These are phyloP conservation scores for Trametes coccinea DNA, from an alignment of 768 basidiomycete genomes.

Conservation along the genomic window DNA sequence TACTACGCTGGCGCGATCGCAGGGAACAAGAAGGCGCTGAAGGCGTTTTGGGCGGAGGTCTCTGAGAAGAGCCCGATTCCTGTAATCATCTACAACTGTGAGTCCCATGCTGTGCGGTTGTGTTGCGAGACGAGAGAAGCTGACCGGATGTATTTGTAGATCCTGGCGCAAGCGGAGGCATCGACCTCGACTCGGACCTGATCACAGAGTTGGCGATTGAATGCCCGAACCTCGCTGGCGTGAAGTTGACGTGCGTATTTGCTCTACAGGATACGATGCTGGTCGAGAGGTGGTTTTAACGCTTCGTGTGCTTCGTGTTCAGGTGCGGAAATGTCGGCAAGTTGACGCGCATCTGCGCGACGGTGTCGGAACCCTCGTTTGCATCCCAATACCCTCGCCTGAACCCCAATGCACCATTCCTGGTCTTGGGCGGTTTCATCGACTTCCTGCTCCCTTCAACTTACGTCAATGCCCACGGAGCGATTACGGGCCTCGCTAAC, in stretches of 20 bases:
- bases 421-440: constrained; percentile 82
- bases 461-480: constrained; percentile 78
- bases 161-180: constrained; percentile 85
- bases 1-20: constrained; percentile 82
- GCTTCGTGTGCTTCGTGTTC: constrained; percentile 16
- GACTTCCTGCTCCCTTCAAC: constrained; percentile 80
- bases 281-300: background rate
- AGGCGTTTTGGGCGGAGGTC: constrained; percentile 77
- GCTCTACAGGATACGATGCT: background rate
- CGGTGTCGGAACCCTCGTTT: constrained; percentile 61
- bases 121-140: background rate
- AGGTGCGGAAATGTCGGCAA: constrained; percentile 94
- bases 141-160: constrained; percentile 41
- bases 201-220: constrained; percentile 77
- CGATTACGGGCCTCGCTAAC: constrained; percentile 89
- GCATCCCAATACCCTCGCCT: constrained; percentile 62
- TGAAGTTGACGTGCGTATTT: constrained; percentile 70
- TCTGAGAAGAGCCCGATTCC: constrained; percentile 81
- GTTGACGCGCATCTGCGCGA: constrained; percentile 77
- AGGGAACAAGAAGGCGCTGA: constrained; percentile 63
- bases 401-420: constrained; percentile 65
- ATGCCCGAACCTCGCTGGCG: constrained; percentile 77
- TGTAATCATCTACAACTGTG: constrained; percentile 87
- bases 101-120: constrained; percentile 25
- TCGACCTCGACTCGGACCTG: constrained; percentile 88